These are phyloP conservation scores for Hypholoma sublateritium DNA, from an alignment of 768 basidiomycete genomes.

Conservation along the genomic window DNA sequence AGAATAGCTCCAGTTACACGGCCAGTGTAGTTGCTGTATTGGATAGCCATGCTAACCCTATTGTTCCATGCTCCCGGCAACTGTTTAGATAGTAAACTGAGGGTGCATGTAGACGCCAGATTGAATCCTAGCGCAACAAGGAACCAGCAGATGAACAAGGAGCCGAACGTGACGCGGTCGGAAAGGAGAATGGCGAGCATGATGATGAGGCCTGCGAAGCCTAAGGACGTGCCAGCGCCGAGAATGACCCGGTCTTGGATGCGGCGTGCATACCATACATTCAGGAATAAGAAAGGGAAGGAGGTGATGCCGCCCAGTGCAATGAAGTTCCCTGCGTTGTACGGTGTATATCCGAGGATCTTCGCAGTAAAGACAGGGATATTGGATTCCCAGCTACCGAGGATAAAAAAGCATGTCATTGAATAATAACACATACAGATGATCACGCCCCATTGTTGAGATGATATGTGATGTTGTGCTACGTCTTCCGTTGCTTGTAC, in stretches of 20 bases:
- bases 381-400: constrained; percentile 70
- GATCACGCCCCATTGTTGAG: constrained; percentile 46
- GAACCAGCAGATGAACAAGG: constrained; percentile 53
- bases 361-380: constrained; percentile 58
- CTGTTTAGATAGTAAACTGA: constrained; percentile 68
- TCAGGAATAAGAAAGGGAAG: constrained; percentile 67
- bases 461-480: constrained; percentile 12
- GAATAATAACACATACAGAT: constrained; percentile 70
- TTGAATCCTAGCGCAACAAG: constrained; percentile 72
- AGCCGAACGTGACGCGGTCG: constrained; percentile 42
- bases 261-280: constrained; percentile 55
- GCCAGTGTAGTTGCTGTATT: constrained; percentile 70
- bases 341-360: constrained; percentile 56
- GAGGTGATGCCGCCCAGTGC: constrained; percentile 61
- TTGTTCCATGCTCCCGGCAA: constrained; percentile 63
- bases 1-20: constrained; percentile 65
- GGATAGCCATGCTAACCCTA: constrained; percentile 55
- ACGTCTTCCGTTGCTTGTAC: not conserved
- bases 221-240: constrained; percentile 49
- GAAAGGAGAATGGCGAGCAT: constrained; percentile 46
- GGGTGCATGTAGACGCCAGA: constrained; percentile 66
- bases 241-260: constrained; percentile 63
- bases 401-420: constrained; percentile 69
- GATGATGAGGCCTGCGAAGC: constrained; percentile 50
- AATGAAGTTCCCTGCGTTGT: constrained; percentile 68